Evolutionary conservation across 257 asterid genomes (phyloP), one percentile per base, ranked within the genome.

Genomic region (Petrea volubilis): DNA sequence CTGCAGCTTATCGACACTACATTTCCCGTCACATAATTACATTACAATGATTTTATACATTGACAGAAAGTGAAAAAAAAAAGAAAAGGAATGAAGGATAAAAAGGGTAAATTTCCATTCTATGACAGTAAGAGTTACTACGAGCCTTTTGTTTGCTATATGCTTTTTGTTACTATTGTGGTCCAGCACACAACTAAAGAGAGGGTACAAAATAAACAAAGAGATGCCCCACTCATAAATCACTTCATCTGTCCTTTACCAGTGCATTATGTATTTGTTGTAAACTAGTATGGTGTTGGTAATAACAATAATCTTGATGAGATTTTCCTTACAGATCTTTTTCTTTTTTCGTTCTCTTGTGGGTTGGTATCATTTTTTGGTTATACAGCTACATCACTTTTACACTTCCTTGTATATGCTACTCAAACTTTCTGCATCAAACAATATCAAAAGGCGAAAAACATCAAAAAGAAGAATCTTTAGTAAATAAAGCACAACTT

Each of bases 341-440:
- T 73, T 51, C 67, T 70, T 76, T 72, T 68, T 60, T 81, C 78
- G 49, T 58, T 84, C 83, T 90, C 86, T 73, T 86, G 87, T 68
- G 68, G 80, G 81, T 82, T n/a, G n/a, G n/a, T n/a, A n/a, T n/a
- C n/a, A 74, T 82, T 68, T 74, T 80, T 83, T 78, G 74, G 86
- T 86, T 90, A 80, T 89, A 88, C 92, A 85, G 87, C 90, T 88
- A 88, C 73, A 80, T 62, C 68, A 77, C 87, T 46, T 77, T 68
- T 74, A 62, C 64, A 74, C 79, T 75, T 88, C 80, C 81, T 79
- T 79, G 75, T 82, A 78, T 83, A 80, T 56, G 90, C 88, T 88
- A 91, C 82, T 83, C 91, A 78, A 77, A 80, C 79, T 83, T 85
- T 85, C 99, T 92, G 96, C 94, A 86, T 18, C 76, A 74, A 57